phyloP scores from a whole-genome alignment of 768 basidiomycete species.

The Mycena kentingensis region DNA sequence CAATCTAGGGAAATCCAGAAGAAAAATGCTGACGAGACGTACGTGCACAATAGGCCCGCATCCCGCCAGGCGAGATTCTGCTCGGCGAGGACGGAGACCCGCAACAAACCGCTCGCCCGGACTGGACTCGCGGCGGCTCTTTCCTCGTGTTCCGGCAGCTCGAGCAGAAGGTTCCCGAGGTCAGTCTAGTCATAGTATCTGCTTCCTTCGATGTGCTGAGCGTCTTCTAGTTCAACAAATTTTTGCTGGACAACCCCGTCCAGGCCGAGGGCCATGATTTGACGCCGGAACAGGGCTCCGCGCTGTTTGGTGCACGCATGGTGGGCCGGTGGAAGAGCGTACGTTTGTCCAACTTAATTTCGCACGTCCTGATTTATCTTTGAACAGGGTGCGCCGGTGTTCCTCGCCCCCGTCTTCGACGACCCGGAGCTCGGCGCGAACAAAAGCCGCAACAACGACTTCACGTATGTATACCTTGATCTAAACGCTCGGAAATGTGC shows the following conservation, averaged over 20 bases:
- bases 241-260: slow-evolving; percentile 44
- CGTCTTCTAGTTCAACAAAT: slow-evolving; percentile 53
- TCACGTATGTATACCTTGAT: no score
- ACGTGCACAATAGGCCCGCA: no score
- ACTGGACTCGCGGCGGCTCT: slow-evolving; percentile 32
- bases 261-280: slow-evolving; percentile 36
- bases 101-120: slow-evolving; percentile 17
- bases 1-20: no score
- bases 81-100: slow-evolving; percentile 30
- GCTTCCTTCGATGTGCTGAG: no score
- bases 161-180: slow-evolving; percentile 24
- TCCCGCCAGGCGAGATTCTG: slow-evolving; percentile 21
- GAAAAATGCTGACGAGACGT: no score
- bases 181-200: no score
- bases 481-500: no score
- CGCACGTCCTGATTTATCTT: no score
- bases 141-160: slow-evolving; percentile 39
- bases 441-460: slow-evolving; percentile 29
- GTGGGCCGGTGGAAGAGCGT: slow-evolving; percentile 60
- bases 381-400: slow-evolving; percentile 4
- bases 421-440: slow-evolving; percentile 19
- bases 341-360: no score
- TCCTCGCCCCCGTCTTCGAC: slow-evolving; percentile 18
- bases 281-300: slow-evolving; percentile 43
- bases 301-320: slow-evolving; percentile 55